Evolutionary conservation across 2,329 filamentous ascomycete species (phyloP), one percentile per base, ranked within the genome.

Genomic region (Aspergillus fumigatiaffinis): DNA sequence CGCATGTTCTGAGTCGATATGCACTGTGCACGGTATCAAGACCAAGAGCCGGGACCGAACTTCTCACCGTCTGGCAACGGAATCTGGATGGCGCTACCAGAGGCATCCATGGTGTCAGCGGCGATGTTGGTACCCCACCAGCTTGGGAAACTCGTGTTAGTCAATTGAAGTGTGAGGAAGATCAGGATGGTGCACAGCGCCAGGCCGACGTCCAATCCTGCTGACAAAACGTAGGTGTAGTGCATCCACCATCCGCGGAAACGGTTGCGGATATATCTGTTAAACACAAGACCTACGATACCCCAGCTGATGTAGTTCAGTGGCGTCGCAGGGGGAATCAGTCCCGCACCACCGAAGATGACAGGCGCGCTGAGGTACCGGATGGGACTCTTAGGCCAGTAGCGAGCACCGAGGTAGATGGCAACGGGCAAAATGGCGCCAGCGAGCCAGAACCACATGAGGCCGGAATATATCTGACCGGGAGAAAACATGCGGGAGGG

Each of bases 211-310:
- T 91, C 88, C 41, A 91, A 76, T 1, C 85, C 88, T 0, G 88
- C 88, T 21, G 87, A 89, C 0, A 87, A 84, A 67, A 90, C 81
- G 70, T 91, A 91, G 76, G 91, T 91, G 76, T 90, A 91, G 71
- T 87, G 85, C 71, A 88, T 77, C 88, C 88, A 91, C 88, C 88
- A 91, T 35, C 86, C 87, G 3, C 80, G 83, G 73, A 82, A 87
- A 60, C 83, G 80, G 57, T 85, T 80, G 68, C 84, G 83, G 68
- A 91, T 82, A 64, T 80, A 84, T 65, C 82, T 87, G 73, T 90
- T 89, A 77, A 91, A 91, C 38, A 87, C 62, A 50, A 83, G 80
- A 8, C 88, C 88, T 6, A 88, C 84, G 26, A 84, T 69, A 3
- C 84, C 87, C 88, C 88, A 91, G 66, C 83, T 83, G 48, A 89